phyloP scores from a whole-genome alignment of 2,329 filamentous ascomycete genomes.

The Ceratocystis diversiconidia region DNA sequence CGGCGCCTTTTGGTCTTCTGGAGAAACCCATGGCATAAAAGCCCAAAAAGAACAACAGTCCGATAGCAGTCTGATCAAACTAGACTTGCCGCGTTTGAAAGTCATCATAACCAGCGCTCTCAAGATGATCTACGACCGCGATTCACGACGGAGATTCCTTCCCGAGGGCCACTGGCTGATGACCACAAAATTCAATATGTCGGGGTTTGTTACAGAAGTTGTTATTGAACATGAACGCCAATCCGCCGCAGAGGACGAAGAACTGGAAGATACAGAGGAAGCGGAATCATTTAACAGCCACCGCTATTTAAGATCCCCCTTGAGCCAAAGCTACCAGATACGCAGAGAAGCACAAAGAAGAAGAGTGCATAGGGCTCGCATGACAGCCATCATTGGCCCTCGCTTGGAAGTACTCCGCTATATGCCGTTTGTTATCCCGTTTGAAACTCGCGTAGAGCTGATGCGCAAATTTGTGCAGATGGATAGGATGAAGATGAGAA shows the following conservation, averaged over 20 bases:
- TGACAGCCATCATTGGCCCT: slow-evolving; percentile 66
- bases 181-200: slow-evolving; percentile 76
- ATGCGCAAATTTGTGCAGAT: slow-evolving; percentile 68
- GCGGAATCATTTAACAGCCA: slow-evolving; percentile 14
- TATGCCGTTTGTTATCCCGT: slow-evolving; percentile 94
- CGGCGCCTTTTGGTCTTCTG: neutral
- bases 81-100: slow-evolving; percentile 66
- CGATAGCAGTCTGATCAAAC: slow-evolving; percentile 17
- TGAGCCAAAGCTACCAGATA: neutral
- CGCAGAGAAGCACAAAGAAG: slow-evolving; percentile 16
- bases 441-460: slow-evolving; percentile 77
- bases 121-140: slow-evolving; percentile 81
- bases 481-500: slow-evolving; percentile 60
- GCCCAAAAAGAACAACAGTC: slow-evolving; percentile 18
- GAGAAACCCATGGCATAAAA: neutral
- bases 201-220: slow-evolving; percentile 71
- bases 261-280: slow-evolving; percentile 26
- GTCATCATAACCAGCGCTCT: slow-evolving; percentile 66
- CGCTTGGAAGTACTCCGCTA: slow-evolving; percentile 83
- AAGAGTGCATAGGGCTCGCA: slow-evolving; percentile 49
- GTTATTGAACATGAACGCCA: slow-evolving; percentile 77
- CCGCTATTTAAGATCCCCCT: neutral
- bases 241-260: slow-evolving; percentile 35
- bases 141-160: slow-evolving; percentile 76
- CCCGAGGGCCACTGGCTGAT: slow-evolving; percentile 85